These are phyloP conservation scores for Thuja plicata DNA, from an alignment of 83 land plant genomes.

Conservation along the genomic window DNA sequence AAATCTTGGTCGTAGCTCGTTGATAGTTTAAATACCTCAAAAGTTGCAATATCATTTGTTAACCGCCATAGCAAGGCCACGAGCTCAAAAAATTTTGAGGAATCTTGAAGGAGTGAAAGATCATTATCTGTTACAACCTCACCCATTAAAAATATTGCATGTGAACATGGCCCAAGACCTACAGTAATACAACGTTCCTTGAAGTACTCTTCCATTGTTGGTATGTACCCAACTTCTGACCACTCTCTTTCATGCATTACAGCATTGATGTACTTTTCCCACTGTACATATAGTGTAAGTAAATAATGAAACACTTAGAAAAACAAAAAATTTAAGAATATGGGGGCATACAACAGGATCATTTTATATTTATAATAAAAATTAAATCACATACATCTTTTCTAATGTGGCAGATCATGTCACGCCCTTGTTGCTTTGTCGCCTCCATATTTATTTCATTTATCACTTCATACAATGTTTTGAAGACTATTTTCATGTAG, in stretches of 20 bases:
- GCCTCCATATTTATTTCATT: not conserved
- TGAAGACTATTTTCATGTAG: not conserved
- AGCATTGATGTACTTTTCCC: not conserved
- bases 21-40: not conserved
- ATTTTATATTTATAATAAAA: too few species aligned
- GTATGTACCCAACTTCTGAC: not conserved
- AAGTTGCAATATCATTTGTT: not conserved
- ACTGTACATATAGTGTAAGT: not conserved
- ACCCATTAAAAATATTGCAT: not conserved
- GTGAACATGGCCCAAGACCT: not conserved
- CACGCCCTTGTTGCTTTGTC: not conserved
- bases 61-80: not conserved
- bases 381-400: not conserved
- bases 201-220: not conserved
- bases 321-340: too few species aligned
- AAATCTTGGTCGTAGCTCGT: too few species aligned
- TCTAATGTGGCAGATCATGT: not conserved
- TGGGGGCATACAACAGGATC: too few species aligned
- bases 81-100: not conserved
- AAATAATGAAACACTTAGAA: not conserved
- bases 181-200: too few species aligned
- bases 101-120: not conserved
- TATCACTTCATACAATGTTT: not conserved
- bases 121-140: not conserved
- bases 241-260: not conserved